Percentiles rank a stretch among this genome's conserved stretches.
Evolutionary conservation across 495 filamentous ascomycete genomes (phyloP).

Genomic region (Lineolata rhizophorae): DNA sequence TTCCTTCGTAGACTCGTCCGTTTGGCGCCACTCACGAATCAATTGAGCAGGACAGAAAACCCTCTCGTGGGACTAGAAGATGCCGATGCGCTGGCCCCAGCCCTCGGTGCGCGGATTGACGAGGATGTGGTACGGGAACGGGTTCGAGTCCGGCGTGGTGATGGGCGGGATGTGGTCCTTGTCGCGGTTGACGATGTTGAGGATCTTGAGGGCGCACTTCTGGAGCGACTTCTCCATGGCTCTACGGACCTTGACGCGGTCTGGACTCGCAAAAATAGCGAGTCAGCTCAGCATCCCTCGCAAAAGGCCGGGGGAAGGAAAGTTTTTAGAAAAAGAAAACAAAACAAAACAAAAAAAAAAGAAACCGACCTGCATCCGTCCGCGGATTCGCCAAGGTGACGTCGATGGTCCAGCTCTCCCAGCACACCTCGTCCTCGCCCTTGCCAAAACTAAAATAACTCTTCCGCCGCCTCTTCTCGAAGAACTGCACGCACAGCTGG

Average conservation of each 20-base stretch:
- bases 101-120: constrained; percentile 58
- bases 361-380: constrained; percentile 59
- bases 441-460: constrained; percentile 49
- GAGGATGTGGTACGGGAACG: constrained; percentile 84
- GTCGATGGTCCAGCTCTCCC: constrained; percentile 88
- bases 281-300: too few relatives aligned
- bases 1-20: too few relatives aligned
- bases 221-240: constrained; percentile 76
- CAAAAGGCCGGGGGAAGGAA: background rate
- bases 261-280: constrained; percentile 24
- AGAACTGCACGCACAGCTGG: constrained; percentile 75
- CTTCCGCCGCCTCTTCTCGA: constrained; percentile 74
- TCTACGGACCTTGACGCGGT: constrained; percentile 63
- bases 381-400: constrained; percentile 74
- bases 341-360: too few relatives aligned
- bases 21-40: too few relatives aligned
- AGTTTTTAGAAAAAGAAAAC: too few relatives aligned
- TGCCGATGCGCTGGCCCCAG: constrained; percentile 61
- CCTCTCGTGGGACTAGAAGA: too few relatives aligned
- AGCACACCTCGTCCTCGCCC: constrained; percentile 79
- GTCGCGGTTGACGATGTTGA: constrained; percentile 61
- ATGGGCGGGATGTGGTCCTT: constrained; percentile 97
- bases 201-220: constrained; percentile 68
- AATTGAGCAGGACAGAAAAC: too few relatives aligned
- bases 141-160: constrained; percentile 75